Percentiles rank a stretch among this genome's conserved stretches.
Conservation (phyloP, 176 grass and related monocot genomes). For the Aegilops sharonensis region DNA sequence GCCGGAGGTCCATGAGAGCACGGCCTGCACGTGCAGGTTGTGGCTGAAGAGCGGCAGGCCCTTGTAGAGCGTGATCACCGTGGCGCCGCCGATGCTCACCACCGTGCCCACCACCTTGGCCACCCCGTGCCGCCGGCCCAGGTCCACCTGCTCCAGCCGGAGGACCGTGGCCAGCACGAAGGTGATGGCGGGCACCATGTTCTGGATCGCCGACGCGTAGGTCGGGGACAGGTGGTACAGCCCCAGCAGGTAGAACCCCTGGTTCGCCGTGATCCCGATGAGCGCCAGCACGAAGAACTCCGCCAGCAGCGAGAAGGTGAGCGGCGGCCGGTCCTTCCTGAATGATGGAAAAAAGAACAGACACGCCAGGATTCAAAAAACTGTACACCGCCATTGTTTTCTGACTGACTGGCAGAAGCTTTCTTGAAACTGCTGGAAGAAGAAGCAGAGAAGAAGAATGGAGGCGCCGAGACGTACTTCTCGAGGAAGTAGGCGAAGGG, state of each 20-base stretch:
- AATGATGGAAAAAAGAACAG: neutral
- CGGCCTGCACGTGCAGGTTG: constrained; percentile 32
- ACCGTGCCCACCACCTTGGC: constrained; percentile 91
- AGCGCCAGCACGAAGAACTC: constrained; percentile 88
- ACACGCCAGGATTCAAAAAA: neutral
- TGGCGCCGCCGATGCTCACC: constrained; percentile 84
- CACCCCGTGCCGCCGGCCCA: constrained; percentile 61
- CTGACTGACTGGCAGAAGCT: neutral
- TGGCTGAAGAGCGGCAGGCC: constrained; percentile 68
- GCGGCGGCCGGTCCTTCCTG: constrained; percentile 90
- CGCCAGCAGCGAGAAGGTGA: constrained; percentile 77
- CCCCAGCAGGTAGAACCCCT: constrained; percentile 94
- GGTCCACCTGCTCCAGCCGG: constrained; percentile 73
- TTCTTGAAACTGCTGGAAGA: no score
- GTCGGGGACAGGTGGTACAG: constrained; percentile 87
- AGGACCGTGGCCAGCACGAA: constrained; percentile 75
- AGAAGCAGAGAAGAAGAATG: no score
- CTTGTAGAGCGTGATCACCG: constrained; percentile 88
- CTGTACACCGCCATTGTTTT: neutral
- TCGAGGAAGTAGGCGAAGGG: constrained; percentile 98
- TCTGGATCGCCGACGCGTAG: constrained; percentile 96
- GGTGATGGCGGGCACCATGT: constrained; percentile 82
- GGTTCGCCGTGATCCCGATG: constrained; percentile 92
- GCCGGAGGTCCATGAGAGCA: constrained; percentile 19
- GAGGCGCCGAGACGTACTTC: constrained; percentile 42